A percentile compares a stretch with the other conserved stretches of the same genome.
phyloP scores from a whole-genome alignment of 2,329 filamentous ascomycete genomes.

The Nigrospora oryzae region DNA sequence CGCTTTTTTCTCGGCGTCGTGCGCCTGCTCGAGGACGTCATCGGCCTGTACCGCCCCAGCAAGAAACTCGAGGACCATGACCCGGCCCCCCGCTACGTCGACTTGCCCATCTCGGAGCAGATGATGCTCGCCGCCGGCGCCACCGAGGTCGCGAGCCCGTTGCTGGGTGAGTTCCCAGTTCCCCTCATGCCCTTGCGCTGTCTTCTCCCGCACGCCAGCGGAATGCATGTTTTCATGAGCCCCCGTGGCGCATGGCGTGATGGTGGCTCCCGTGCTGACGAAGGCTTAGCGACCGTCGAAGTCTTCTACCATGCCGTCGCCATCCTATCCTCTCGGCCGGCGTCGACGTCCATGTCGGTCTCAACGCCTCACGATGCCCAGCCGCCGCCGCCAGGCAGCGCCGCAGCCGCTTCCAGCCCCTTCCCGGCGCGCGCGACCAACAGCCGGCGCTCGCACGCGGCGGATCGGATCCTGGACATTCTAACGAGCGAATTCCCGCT shows the following conservation, averaged over 20 bases:
- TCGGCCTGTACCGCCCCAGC: conserved; percentile 50
- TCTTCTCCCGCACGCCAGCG: too few species aligned
- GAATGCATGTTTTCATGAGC: too few species aligned
- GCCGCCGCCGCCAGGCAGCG: too few species aligned
- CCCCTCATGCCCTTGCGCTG: neutral
- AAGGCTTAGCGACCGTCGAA: conserved; percentile 44
- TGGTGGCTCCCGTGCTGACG: conserved; percentile 10
- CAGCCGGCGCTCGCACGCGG: conserved; percentile 47
- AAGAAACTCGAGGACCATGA: conserved; percentile 30
- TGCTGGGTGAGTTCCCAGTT: conserved; percentile 33
- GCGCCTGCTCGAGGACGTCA: conserved; percentile 47
- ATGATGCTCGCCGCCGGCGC: conserved; percentile 48
- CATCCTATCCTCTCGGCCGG: conserved; percentile 52
- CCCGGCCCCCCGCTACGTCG: conserved; percentile 31
- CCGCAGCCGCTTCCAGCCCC: conserved; percentile 27
- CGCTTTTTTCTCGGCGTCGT: conserved; percentile 47
- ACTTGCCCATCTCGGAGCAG: conserved; percentile 48
- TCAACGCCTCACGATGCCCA: too few species aligned
- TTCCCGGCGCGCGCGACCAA: conserved; percentile 41
- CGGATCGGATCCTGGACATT: conserved; percentile 48
- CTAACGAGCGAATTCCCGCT: conserved; percentile 36
- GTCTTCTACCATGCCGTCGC: conserved; percentile 57
- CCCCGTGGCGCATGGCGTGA: neutral
- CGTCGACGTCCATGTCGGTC: conserved; percentile 15
- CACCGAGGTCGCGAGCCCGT: conserved; percentile 35